These are phyloP conservation scores for Volvox africanus DNA, from an alignment of 139 green algal species.

Conservation along the genomic window DNA sequence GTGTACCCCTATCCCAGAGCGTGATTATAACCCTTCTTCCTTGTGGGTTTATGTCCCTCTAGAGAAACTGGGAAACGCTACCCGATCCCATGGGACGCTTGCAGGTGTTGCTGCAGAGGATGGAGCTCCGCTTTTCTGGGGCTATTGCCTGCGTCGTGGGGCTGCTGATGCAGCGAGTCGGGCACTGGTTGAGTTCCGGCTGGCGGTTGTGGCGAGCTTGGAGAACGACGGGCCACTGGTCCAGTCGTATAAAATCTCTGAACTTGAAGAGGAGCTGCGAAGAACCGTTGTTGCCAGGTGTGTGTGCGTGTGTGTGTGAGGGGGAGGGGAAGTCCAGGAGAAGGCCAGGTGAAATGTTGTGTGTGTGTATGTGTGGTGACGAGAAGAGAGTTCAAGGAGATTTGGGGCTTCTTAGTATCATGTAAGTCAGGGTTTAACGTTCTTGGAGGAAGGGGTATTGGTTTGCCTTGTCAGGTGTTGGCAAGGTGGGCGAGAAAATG, in stretches of 20 bases:
- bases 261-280: constrained; percentile 22
- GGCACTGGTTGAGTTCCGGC: neutral
- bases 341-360: neutral
- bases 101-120: neutral
- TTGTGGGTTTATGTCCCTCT: neutral
- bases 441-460: neutral
- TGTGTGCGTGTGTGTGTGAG: too few species aligned
- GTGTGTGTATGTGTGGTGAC: neutral
- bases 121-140: constrained; percentile 12
- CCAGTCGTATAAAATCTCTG: neutral
- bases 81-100: neutral
- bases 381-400: neutral
- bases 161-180: constrained; percentile 19
- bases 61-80: neutral
- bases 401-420: neutral
- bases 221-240: constrained; percentile 40
- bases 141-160: neutral
- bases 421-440: neutral
- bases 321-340: neutral
- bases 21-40: too few species aligned
- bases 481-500: too few species aligned
- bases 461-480: too few species aligned
- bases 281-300: neutral
- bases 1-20: too few species aligned
- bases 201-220: constrained; percentile 27